phyloP scores from a whole-genome alignment of 148 eudicot species.

The Heliamphora exappendiculata region DNA sequence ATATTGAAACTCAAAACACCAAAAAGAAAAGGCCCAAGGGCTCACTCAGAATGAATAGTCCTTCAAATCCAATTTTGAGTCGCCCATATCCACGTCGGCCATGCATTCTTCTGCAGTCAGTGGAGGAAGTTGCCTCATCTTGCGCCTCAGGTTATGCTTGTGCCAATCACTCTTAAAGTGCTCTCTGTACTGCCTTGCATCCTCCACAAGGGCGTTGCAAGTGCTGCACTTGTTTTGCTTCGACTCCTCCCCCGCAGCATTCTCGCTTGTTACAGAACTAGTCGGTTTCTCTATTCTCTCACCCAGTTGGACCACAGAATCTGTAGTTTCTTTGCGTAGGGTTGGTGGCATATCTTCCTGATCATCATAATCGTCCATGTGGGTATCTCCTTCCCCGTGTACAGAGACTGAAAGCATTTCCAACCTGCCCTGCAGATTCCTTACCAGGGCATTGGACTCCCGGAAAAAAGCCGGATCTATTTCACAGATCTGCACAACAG shows the following conservation, averaged over 20 bases:
- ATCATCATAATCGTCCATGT: constrained; percentile 59
- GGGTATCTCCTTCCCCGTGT: constrained; percentile 67
- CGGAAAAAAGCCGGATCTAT: constrained; percentile 72
- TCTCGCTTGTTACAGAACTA: constrained; percentile 27
- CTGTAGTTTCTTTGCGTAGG: constrained; percentile 30
- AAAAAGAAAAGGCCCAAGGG: neutral
- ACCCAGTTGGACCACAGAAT: constrained; percentile 37
- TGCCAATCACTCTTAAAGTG: constrained; percentile 99
- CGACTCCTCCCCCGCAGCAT: constrained; percentile 28
- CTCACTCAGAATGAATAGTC: constrained; percentile 58
- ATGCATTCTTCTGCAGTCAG: constrained; percentile 77
- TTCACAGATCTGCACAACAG: constrained; percentile 65
- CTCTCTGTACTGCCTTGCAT: constrained; percentile 77
- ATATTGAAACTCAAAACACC: neutral
- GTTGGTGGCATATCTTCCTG: constrained; percentile 29
- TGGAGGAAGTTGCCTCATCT: constrained; percentile 78
- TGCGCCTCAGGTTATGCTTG: constrained; percentile 76
- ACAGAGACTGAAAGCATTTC: constrained; percentile 86
- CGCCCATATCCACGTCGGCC: constrained; percentile 57
- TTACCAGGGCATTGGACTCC: constrained; percentile 65
- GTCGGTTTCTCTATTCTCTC: constrained; percentile 57
- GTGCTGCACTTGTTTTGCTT: constrained; percentile 84
- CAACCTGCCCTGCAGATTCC: constrained; percentile 70
- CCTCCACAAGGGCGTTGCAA: constrained; percentile 77
- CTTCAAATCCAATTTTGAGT: constrained; percentile 59